A percentile compares a stretch with the other conserved stretches of the same genome.
Evolutionary conservation across 495 filamentous ascomycete genomes (phyloP).

Genomic region (Aspergillus homomorphus): DNA sequence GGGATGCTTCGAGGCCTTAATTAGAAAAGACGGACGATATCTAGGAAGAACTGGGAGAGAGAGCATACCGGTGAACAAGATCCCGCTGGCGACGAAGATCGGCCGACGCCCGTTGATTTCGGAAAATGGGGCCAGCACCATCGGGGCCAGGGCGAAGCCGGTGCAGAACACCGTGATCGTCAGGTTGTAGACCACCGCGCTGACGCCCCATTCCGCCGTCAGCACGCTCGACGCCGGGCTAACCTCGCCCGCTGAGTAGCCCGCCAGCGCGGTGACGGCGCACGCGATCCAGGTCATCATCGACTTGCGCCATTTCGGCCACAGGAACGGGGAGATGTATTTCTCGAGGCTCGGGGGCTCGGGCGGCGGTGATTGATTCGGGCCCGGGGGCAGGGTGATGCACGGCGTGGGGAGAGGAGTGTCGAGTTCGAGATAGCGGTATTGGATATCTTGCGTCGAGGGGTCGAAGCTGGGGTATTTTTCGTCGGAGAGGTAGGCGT

Average conservation of each 20-base stretch:
- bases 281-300: constrained; percentile 74
- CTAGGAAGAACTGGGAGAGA: background rate
- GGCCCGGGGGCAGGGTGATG: constrained; percentile 31
- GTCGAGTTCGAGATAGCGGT: constrained; percentile 71
- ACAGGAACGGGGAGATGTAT: constrained; percentile 70
- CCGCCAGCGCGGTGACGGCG: constrained; percentile 70
- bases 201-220: constrained; percentile 58
- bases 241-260: constrained; percentile 80
- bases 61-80: constrained; percentile 57
- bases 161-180: constrained; percentile 80
- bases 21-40: background rate
- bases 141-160: constrained; percentile 83
- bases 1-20: constrained; percentile 48
- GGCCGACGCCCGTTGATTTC: constrained; percentile 83
- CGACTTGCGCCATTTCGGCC: constrained; percentile 66
- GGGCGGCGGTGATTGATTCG: constrained; percentile 43
- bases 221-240: constrained; percentile 64
- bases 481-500: background rate
- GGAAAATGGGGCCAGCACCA: constrained; percentile 86
- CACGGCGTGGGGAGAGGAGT: constrained; percentile 61
- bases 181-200: constrained; percentile 61
- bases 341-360: constrained; percentile 60
- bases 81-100: constrained; percentile 71
- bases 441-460: constrained; percentile 47
- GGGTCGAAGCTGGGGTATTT: background rate